Evolutionary conservation across 2,329 filamentous ascomycete genomes (phyloP).

Genomic region (Tothia fuscella): DNA sequence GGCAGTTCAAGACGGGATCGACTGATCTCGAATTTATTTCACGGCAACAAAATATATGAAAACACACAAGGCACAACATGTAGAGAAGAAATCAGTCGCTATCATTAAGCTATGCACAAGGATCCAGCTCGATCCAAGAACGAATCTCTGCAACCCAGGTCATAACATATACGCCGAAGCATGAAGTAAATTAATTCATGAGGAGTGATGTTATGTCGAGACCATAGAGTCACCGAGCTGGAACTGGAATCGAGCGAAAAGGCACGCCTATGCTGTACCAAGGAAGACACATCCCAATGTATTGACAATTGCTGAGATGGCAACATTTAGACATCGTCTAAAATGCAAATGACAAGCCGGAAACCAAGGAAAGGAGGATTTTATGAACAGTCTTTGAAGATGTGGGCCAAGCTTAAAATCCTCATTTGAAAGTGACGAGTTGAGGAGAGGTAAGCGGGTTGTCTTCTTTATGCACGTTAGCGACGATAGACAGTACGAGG

Average conservation of each 20-base stretch:
- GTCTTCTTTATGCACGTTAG: background rate
- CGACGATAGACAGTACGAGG: background rate
- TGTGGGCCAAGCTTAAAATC: background rate
- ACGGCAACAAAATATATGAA: background rate
- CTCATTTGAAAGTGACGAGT: too few relatives aligned
- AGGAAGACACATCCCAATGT: too few relatives aligned
- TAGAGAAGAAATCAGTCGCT: background rate
- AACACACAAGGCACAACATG: background rate
- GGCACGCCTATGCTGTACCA: too few relatives aligned
- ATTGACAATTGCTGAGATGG: too few relatives aligned
- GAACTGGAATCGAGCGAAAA: too few relatives aligned
- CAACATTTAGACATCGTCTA: slow-evolving; percentile 4
- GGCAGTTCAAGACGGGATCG: too few relatives aligned
- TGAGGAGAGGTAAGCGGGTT: background rate
- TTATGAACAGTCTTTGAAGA: slow-evolving; percentile 27
- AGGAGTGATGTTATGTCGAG: background rate
- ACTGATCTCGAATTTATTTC: too few relatives aligned
- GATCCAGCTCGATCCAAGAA: background rate
- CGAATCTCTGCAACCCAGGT: background rate
- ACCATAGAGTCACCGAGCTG: background rate
- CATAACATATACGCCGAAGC: background rate
- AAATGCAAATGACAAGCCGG: slow-evolving; percentile 1
- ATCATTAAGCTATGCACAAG: slow-evolving; percentile 7
- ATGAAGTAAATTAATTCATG: too few relatives aligned
- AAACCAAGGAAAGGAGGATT: slow-evolving; percentile 12